Conservation (phyloP, 2,329 filamentous ascomycete species). For the Penicillium crustosum region DNA sequence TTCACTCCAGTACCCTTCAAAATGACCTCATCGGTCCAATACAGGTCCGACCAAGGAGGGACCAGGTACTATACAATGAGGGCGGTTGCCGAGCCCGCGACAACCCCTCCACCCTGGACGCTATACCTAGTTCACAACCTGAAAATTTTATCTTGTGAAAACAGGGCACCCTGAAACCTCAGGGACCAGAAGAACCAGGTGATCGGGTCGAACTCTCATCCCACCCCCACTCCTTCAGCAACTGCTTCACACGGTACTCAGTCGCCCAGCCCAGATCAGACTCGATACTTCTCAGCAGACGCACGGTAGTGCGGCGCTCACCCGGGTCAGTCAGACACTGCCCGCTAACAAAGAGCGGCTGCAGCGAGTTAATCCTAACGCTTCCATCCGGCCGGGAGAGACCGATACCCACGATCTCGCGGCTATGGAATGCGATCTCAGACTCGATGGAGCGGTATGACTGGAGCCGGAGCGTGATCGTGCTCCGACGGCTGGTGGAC, state of each 20-base stretch:
- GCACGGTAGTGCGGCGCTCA: slow-evolving; percentile 57
- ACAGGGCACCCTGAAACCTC: not conserved
- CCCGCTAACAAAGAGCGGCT: slow-evolving; percentile 63
- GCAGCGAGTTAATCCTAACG: slow-evolving; percentile 60
- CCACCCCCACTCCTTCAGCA: slow-evolving; percentile 47
- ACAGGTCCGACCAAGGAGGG: not conserved
- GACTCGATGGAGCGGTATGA: slow-evolving; percentile 59
- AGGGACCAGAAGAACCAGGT: slow-evolving; percentile 12
- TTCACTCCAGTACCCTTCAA: not conserved
- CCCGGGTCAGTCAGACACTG: slow-evolving; percentile 57
- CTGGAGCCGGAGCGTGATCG: slow-evolving; percentile 55
- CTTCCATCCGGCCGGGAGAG: slow-evolving; percentile 58
- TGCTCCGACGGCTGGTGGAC: slow-evolving; percentile 50
- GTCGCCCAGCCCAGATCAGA: slow-evolving; percentile 65
- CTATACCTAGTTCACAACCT: not conserved
- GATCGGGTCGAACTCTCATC: slow-evolving; percentile 20
- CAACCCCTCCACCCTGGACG: not conserved
- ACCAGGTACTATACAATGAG: not conserved
- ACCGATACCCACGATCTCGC: slow-evolving; percentile 62
- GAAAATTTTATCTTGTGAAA: not conserved
- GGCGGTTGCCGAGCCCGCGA: not conserved
- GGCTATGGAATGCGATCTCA: slow-evolving; percentile 58
- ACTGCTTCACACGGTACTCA: slow-evolving; percentile 58
- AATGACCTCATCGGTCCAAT: not conserved
- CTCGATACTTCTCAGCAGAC: slow-evolving; percentile 59